These are phyloP conservation scores for Coelastrella sp. DNA, from an alignment of 139 green algal species.

Conservation along the genomic window DNA sequence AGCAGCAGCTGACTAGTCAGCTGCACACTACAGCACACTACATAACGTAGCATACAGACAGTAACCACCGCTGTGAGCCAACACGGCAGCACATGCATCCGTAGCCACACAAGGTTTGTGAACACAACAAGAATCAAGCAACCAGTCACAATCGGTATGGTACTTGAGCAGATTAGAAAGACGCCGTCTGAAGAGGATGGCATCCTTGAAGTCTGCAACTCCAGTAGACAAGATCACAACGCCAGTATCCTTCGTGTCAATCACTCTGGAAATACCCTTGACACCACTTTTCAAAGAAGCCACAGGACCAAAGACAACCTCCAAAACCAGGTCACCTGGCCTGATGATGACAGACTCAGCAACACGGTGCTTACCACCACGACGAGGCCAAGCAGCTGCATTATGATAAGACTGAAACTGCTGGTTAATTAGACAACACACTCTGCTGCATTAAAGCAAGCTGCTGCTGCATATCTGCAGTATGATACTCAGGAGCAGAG, in stretches of 20 bases:
- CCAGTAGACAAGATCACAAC: not conserved
- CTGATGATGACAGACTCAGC: not conserved
- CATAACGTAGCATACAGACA: not conserved
- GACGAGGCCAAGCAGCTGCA: constrained; percentile 3
- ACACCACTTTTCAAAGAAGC: not conserved
- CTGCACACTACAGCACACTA: too few relatives aligned
- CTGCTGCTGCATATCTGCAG: not conserved
- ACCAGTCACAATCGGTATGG: not conserved
- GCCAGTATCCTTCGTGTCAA: not conserved
- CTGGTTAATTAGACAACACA: not conserved
- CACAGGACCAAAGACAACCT: constrained; percentile 6
- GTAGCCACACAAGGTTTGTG: not conserved
- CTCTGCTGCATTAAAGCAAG: not conserved
- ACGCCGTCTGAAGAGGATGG: not conserved
- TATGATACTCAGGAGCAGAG: not conserved
- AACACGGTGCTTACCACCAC: too few relatives aligned
- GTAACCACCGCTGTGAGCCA: not conserved
- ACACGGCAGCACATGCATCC: too few relatives aligned
- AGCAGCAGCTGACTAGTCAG: too few relatives aligned
- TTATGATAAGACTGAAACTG: constrained; percentile 30
- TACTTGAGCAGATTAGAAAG: constrained; percentile 1
- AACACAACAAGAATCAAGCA: not conserved
- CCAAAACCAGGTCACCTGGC: constrained; percentile 24
- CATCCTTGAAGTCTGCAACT: not conserved
- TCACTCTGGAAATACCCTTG: not conserved